Evolutionary conservation across 352 stramenopile genomes (phyloP).

Genomic region (Phytophthora megakarya): DNA sequence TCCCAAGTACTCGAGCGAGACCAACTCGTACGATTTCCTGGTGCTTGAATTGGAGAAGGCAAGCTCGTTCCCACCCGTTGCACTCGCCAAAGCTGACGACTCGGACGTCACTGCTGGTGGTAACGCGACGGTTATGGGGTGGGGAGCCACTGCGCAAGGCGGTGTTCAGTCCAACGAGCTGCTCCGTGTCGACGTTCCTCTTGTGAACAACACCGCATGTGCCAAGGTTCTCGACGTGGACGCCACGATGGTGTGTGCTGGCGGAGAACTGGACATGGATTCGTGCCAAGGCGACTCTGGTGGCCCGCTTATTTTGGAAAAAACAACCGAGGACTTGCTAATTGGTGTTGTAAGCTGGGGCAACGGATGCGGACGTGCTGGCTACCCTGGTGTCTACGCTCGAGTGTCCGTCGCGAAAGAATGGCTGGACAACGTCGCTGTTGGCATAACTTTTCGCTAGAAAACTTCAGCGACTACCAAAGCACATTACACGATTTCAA

Average conservation of each 20-base stretch:
- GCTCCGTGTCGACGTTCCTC: conserved; percentile 44
- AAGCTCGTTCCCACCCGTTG: conserved; percentile 45
- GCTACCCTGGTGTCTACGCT: conserved; percentile 58
- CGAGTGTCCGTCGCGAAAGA: conserved; percentile 42
- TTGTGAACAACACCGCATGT: conserved; percentile 54
- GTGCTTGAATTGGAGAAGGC: conserved; percentile 52
- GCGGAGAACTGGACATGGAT: conserved; percentile 47
- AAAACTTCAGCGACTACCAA: conserved; percentile 26
- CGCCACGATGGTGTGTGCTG: conserved; percentile 65
- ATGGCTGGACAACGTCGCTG: conserved; percentile 34
- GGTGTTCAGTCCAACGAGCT: conserved; percentile 37
- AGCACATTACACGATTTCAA: not conserved
- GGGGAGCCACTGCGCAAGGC: conserved; percentile 33
- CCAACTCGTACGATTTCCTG: conserved; percentile 60
- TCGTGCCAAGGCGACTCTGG: conserved; percentile 66
- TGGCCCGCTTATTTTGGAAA: conserved; percentile 27
- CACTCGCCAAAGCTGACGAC: conserved; percentile 35
- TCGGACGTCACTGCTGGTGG: conserved; percentile 26
- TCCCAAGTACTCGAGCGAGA: conserved; percentile 48
- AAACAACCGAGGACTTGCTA: conserved; percentile 39
- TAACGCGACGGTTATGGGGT: conserved; percentile 52
- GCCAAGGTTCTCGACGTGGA: conserved; percentile 39
- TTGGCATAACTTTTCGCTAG: conserved; percentile 24
- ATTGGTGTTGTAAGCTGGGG: conserved; percentile 69
- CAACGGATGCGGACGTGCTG: conserved; percentile 46